Evolutionary conservation across 2,329 filamentous ascomycete species (phyloP), one percentile per base, ranked within the genome.

Genomic region (Incumbomyces delicatus): DNA sequence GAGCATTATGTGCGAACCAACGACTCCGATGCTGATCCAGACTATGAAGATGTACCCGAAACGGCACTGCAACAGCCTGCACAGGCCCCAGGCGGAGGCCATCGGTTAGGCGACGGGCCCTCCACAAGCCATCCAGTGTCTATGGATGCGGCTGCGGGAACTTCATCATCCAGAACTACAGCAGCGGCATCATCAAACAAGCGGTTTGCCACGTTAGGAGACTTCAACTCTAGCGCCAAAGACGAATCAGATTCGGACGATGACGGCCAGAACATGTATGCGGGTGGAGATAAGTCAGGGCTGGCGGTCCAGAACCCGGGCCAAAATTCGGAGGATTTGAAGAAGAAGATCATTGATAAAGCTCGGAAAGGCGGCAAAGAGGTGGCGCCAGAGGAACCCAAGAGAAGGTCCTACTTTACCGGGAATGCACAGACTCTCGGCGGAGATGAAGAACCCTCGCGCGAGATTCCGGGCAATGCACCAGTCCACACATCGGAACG

Each of bases 201-300:
- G 60, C 70, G 66, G 47, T 70, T 73, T 51, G 70, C 69, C 42
- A 73, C 70, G 7, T 48, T 74, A 17, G 66, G 67, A 22, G 71
- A 73, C 49, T 59, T 72, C 49, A 51, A 60, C 14, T 58, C 64
- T 16, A 60, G 58, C 17, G 65, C 64, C n/a, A 64, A 67, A 51
- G 67, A 56, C 20, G 67, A 61, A 13, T 69, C 78, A 6, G 72
- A 77, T 11, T 72, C 77, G 50, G 71, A 76, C 42, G 67, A 70
- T 42, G 70, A 72, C 49, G 66, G 67, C 18, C 70, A 71, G 43
- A 77, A 82, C 60, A 69, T 81, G 53, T 83, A 80, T 58, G 74
- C 79, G 16, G 79, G 79, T 39, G 79, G 79, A 38, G 79, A 81
- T 62, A 83, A 83, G 64, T 82, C 78, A 11, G 79, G 78, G n/a